A percentile compares a stretch with the other conserved stretches of the same genome.
phyloP scores from a whole-genome alignment of 2,329 filamentous ascomycete genomes.

The Paracorniculantispora psalliotae region DNA sequence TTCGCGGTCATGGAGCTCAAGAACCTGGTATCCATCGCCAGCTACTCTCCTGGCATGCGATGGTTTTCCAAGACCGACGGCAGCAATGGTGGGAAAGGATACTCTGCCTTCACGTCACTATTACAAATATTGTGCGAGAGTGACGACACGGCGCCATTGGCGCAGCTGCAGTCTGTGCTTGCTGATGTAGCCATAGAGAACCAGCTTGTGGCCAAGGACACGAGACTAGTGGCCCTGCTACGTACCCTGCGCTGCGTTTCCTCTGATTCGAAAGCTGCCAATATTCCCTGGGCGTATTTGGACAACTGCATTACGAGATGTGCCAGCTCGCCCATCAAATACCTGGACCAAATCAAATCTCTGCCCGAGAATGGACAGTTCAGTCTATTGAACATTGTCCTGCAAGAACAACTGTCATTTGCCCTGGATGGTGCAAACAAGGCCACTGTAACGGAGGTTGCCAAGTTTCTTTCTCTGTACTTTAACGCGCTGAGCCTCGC shows the following conservation, averaged over 20 bases:
- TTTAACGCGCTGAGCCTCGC: constrained; percentile 49
- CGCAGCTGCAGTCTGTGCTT: constrained; percentile 52
- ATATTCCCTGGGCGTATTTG: constrained; percentile 61
- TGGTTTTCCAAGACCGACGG: constrained; percentile 78
- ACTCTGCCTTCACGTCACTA: constrained; percentile 67
- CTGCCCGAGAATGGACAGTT: constrained; percentile 18
- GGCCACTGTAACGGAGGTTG: constrained; percentile 40
- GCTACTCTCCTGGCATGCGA: constrained; percentile 75
- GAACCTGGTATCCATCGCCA: constrained; percentile 75
- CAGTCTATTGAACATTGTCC: constrained; percentile 63
- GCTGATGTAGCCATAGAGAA: constrained; percentile 58
- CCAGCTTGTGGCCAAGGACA: constrained; percentile 54
- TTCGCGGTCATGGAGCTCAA: constrained; percentile 70
- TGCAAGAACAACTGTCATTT: constrained; percentile 77
- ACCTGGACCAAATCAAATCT: constrained; percentile 65
- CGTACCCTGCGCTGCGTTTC: constrained; percentile 24
- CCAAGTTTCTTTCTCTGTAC: constrained; percentile 53
- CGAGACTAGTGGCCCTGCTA: constrained; percentile 45
- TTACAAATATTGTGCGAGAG: constrained; percentile 42
- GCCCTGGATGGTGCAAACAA: constrained; percentile 47
- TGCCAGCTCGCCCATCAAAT: constrained; percentile 72
- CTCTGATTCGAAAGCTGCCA: constrained; percentile 24
- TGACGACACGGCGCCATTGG: constrained; percentile 26
- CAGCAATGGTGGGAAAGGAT: constrained; percentile 34
- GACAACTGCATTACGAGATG: constrained; percentile 79